These are phyloP conservation scores for Leccinum subrobustum DNA, from an alignment of 1,284 basidiomycete species.

Conservation along the genomic window DNA sequence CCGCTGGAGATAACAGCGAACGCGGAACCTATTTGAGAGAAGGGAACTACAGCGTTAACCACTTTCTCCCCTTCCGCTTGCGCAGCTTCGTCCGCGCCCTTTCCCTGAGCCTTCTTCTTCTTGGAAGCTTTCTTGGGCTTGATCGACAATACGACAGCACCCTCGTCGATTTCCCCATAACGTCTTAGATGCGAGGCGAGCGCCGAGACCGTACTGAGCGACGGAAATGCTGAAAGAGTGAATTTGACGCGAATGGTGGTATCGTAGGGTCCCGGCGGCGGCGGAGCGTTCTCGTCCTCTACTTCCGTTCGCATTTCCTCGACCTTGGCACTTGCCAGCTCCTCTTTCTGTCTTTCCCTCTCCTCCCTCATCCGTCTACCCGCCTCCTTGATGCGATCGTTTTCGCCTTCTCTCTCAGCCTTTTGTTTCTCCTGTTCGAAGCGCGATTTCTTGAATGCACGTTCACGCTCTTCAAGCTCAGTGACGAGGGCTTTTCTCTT, in stretches of 20 bases:
- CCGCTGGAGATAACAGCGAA: conserved; percentile 68
- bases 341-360: conserved; percentile 51
- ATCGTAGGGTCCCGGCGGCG: conserved; percentile 58
- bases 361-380: conserved; percentile 73
- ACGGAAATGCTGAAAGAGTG: conserved; percentile 53
- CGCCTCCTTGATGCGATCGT: conserved; percentile 76
- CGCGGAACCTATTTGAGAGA: conserved; percentile 69
- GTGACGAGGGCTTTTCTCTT: conserved; percentile 81
- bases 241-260: conserved; percentile 75
- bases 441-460: conserved; percentile 69
- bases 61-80: conserved; percentile 56
- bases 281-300: conserved; percentile 47
- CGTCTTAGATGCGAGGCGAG: conserved; percentile 52
- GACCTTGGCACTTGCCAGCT: conserved; percentile 41
- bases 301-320: conserved; percentile 34
- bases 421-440: conserved; percentile 61
- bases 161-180: conserved; percentile 62
- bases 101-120: conserved; percentile 24
- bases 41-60: conserved; percentile 70
- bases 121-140: conserved; percentile 40
- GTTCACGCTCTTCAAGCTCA: conserved; percentile 83
- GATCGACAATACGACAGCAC: conserved; percentile 65
- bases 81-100: conserved; percentile 2
- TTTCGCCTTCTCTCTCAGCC: conserved; percentile 57
- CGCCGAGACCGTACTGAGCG: conserved; percentile 48